Evolutionary conservation across 2,329 filamentous ascomycete species (phyloP), one percentile per base, ranked within the genome.

Genomic region (Chalaropsis ovoidea): DNA sequence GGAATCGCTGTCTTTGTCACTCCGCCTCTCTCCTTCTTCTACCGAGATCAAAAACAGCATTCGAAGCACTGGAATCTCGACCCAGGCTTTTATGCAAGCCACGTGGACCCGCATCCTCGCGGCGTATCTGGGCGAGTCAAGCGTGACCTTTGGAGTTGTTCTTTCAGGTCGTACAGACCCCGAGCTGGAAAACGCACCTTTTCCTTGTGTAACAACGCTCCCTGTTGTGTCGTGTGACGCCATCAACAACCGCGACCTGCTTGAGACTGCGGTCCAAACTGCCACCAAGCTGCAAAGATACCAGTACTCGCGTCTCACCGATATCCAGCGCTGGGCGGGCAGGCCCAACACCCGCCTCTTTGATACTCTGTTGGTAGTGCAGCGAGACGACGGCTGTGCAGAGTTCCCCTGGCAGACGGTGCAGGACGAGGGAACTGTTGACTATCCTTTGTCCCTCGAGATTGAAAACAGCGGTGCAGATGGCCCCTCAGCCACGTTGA

Each of bases 281-380:
- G 92, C 88, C 71, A 79, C 82, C 0, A 75, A 78, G 3, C 75
- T 91, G 0, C 81, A 87, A 61, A 85, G 84, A 67, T 78, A 90
- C 71, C 89, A 94, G 69, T 86, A 87, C 70, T 83, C 84, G 0
- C 84, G 90, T 0, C 77, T 96, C 6, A 79, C 81, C 2, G 82
- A 84, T 39, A 86, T 95, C 10, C 89, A 95, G 70, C 84, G 81
- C 62, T 87, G 86, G 80, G 79, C 89, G 19, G 86, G 85, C 0
- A 80, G 83, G 67, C 77, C 86, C 0, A 83, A 86, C 27, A 80
- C 82, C 6, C 77, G 81, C 0, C 78, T 94, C 0, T 96, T 96
- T 70, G 91, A 96, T 71, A 93, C 90, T 0, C 78, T 96, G 1
- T 84, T 96, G 67, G 87, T 90, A 0, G 93, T 91, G 71, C 92